Percentiles rank a stretch among this genome's conserved stretches.
Conservation (phyloP, 352 stramenopile species). For the Globisporangium paddicum region DNA sequence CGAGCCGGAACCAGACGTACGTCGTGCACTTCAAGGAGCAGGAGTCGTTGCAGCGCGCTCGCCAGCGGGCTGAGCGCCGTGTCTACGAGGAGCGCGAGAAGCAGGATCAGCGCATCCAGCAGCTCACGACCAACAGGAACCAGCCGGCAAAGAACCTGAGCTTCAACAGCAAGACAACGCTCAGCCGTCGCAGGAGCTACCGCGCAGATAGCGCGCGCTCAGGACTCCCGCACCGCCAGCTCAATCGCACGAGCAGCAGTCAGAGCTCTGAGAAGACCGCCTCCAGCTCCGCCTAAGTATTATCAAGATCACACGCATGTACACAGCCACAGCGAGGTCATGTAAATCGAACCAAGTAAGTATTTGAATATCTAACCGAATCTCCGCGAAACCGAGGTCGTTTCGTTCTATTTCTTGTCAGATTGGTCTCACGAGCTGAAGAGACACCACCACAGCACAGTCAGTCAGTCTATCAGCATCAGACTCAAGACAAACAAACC, state of each 20-base stretch:
- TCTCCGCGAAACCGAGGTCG: not conserved
- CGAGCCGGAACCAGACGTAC: constrained; percentile 60
- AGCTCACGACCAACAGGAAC: constrained; percentile 32
- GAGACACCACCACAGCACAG: not conserved
- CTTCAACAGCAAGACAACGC: constrained; percentile 45
- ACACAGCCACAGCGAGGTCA: not conserved
- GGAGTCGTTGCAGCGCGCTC: constrained; percentile 37
- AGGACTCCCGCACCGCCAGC: constrained; percentile 24
- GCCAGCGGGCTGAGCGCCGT: constrained; percentile 56
- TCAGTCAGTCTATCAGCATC: not conserved
- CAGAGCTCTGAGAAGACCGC: constrained; percentile 18
- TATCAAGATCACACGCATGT: not conserved
- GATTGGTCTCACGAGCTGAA: not conserved
- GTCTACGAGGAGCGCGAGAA: constrained; percentile 68
- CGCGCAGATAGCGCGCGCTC: constrained; percentile 43
- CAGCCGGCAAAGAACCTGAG: constrained; percentile 21
- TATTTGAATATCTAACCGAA: not conserved
- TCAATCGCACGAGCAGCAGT: constrained; percentile 19
- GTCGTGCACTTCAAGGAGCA: constrained; percentile 67
- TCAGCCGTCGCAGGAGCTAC: constrained; percentile 41
- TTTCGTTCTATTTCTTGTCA: not conserved
- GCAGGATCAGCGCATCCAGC: constrained; percentile 49
- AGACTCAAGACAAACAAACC: not conserved
- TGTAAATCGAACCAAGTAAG: not conserved
- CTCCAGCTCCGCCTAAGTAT: constrained; percentile 12